These are phyloP conservation scores for Solanum pimpinellifolium DNA, from an alignment of 257 asterid species.

Conservation along the genomic window DNA sequence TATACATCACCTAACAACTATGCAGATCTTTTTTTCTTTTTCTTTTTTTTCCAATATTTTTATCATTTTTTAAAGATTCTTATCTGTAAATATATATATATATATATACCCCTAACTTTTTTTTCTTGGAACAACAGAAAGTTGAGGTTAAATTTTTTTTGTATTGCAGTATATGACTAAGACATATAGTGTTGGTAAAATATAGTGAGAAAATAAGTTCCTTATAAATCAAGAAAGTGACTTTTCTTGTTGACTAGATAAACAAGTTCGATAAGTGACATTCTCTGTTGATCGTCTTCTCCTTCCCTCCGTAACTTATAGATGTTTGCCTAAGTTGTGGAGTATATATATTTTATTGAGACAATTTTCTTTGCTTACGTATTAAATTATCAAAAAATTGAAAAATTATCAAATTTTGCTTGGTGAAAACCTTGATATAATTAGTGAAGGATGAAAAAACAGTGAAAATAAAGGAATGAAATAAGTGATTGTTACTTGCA, in stretches of 20 bases:
- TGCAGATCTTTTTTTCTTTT: neutral
- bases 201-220: neutral
- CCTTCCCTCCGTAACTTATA: neutral
- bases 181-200: neutral
- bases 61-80: neutral
- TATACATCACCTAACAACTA: slow-evolving; percentile 24
- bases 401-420: neutral
- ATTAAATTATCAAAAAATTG: neutral
- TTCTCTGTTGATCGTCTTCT: neutral
- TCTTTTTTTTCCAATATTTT: neutral
- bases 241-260: neutral
- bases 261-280: neutral
- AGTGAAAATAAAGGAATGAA: neutral
- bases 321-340: neutral
- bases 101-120: neutral
- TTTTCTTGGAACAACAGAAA: neutral
- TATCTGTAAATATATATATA: neutral
- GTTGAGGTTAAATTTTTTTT: neutral
- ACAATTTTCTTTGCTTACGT: neutral
- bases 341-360: neutral
- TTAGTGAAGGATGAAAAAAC: neutral
- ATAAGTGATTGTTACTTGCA: slow-evolving; percentile 37
- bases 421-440: neutral
- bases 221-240: neutral
- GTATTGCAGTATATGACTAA: neutral